phyloP scores from a whole-genome alignment of 2,329 filamentous ascomycete species.

The Alternaria alternata region DNA sequence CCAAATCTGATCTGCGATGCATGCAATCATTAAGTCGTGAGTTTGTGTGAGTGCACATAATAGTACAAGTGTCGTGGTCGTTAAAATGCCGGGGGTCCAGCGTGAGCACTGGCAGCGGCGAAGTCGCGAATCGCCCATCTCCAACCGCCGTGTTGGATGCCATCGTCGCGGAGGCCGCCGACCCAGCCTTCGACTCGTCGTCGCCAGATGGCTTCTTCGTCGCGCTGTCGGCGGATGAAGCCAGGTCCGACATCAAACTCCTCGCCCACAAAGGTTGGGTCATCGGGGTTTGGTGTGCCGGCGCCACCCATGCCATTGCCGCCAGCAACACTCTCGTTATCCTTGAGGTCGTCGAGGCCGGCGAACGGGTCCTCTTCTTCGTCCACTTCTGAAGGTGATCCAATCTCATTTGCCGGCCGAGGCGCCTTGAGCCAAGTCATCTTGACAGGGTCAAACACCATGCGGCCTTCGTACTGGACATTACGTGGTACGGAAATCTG shows the following conservation, averaged over 20 bases:
- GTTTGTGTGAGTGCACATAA: constrained; percentile 27
- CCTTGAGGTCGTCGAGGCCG: constrained; percentile 90
- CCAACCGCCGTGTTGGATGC: constrained; percentile 64
- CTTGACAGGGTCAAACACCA: constrained; percentile 96
- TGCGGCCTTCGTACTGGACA: constrained; percentile 93
- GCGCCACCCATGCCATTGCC: constrained; percentile 31
- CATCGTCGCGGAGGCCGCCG: constrained; percentile 60
- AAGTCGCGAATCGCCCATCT: constrained; percentile 74
- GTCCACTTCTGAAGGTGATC: constrained; percentile 66
- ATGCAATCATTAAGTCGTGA: constrained; percentile 41
- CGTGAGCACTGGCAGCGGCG: constrained; percentile 47
- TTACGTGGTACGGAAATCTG: constrained; percentile 83
- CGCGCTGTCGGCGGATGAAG: constrained; percentile 86
- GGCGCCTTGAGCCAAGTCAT: constrained; percentile 95
- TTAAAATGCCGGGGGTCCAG: constrained; percentile 28
- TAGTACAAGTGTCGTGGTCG: constrained; percentile 18
- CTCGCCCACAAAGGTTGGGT: constrained; percentile 73
- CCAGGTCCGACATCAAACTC: constrained; percentile 98
- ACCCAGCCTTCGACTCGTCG: constrained; percentile 90
- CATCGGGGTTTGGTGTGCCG: constrained; percentile 34
- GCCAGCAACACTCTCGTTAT: constrained; percentile 57
- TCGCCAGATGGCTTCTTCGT: constrained; percentile 91
- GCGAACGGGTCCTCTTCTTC: constrained; percentile 95
- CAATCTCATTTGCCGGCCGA: constrained; percentile 45
- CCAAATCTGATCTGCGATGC: constrained; percentile 32